Base-by-base conservation (phyloP, 768 basidiomycete genomes). In the Leccinellum albellum region DNA sequence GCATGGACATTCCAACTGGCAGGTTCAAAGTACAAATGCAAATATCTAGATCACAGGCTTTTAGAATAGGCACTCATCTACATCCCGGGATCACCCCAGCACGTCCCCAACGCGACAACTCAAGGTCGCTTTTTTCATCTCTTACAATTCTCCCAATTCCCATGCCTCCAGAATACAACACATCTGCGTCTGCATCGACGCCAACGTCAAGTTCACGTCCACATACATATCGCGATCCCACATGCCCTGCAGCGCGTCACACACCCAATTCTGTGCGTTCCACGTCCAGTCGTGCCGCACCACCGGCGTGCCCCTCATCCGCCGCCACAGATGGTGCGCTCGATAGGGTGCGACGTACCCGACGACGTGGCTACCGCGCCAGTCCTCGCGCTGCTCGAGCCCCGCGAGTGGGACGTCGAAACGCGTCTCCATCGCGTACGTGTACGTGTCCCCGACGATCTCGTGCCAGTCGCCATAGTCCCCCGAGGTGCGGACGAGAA, bases 261-360 rank as follows among this genome's bases (percentile, higher is more conserved):
- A 62, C 44, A 71, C 70, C 70, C 71, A 71, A 14, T 61, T 59
- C 47, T 73, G 70, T 26, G 56, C 56, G 45, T 71, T 64, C 71
- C 70, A 71, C 1, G 23, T 35, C 53, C 49, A 51, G 2, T 55
- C 54, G 21, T 58, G 37, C 8, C 58, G 59, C 14, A 61, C 37
- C 29, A 73, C 60, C 0, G 60, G 62, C 1, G 64, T 51, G 35
- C 54, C 54, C 28, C 62, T 62, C 35, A 71, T 55, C 6, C 35
- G 61, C 14, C 62, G 59, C 33, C 61, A 17, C 1, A 71, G 44
- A 6, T 37, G 32, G 17, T 58, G 33, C 42, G 71, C 9, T 24
- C 58, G 55, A 10, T 44, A 8, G 5, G 61, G 61, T 1, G 64
- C 46, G 20, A 68, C 62, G 42, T 59, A 64, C 17, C 70, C 71